A percentile compares a stretch with the other conserved stretches of the same genome.
phyloP scores from a whole-genome alignment of 345 rosid genomes.

The Bruguiera gymnorhiza region DNA sequence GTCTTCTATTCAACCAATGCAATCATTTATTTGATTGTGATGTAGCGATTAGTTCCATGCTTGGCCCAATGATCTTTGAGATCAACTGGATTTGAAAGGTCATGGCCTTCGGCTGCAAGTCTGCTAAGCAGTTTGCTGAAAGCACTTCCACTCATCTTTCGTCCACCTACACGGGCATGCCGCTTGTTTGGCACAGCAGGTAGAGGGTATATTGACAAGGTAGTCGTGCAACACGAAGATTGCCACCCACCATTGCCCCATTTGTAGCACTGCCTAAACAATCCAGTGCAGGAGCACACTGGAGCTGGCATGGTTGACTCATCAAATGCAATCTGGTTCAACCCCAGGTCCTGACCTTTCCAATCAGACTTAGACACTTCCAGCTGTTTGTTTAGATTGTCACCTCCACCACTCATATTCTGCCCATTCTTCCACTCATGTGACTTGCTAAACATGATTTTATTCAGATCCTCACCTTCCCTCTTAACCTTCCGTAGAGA shows the following conservation, averaged over 20 bases:
- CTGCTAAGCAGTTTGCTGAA: constrained; percentile 93
- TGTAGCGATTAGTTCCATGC: constrained; percentile 36
- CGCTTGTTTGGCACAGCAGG: constrained; percentile 86
- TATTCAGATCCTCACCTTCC: constrained; percentile 67
- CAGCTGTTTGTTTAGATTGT: constrained; percentile 44
- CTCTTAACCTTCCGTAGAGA: constrained; percentile 64
- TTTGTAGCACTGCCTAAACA: constrained; percentile 88
- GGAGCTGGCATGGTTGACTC: constrained; percentile 92
- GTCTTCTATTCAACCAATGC: constrained; percentile 1
- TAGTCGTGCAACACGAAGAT: constrained; percentile 95
- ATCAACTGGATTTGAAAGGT: constrained; percentile 32
- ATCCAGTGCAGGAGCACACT: constrained; percentile 89
- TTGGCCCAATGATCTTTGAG: constrained; percentile 37
- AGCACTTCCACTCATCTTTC: constrained; percentile 98
- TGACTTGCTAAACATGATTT: constrained; percentile 60
- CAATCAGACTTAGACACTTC: constrained; percentile 65
- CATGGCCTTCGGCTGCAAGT: constrained; percentile 51
- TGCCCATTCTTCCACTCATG: constrained; percentile 49
- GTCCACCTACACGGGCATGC: constrained; percentile 88
- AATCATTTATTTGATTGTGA: constrained; percentile 28
- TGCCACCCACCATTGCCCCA: constrained; percentile 99
- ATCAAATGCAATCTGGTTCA: constrained; percentile 88
- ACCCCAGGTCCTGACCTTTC: constrained; percentile 81
- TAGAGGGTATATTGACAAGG: constrained; percentile 77
- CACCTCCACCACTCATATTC: constrained; percentile 44